phyloP scores from a whole-genome alignment of 1,284 basidiomycete genomes.

The Melampsora larici-populina region DNA sequence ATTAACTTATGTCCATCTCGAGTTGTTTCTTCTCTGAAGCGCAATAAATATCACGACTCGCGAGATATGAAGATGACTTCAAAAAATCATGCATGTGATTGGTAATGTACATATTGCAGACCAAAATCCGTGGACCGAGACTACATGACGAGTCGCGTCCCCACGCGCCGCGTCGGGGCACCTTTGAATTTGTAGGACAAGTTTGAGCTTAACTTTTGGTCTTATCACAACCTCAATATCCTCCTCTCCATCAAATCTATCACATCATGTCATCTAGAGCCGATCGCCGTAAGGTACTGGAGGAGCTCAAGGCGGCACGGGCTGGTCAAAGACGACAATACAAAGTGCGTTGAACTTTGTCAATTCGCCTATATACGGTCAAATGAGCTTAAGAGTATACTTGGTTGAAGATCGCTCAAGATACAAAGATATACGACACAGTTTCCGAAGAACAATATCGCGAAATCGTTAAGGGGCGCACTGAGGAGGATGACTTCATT shows the following conservation, averaged over 20 bases:
- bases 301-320: slow-evolving; percentile 57
- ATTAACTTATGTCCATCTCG: too few relatives aligned
- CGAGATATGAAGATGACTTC: too few relatives aligned
- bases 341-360: slow-evolving; percentile 54
- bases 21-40: too few relatives aligned
- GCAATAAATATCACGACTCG: too few relatives aligned
- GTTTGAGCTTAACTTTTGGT: too few relatives aligned
- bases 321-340: slow-evolving; percentile 57
- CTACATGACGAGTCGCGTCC: too few relatives aligned
- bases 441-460: slow-evolving; percentile 89
- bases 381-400: not conserved
- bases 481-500: slow-evolving; percentile 91
- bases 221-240: not conserved
- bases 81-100: too few relatives aligned
- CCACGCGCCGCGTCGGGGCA: too few relatives aligned
- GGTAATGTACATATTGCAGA: too few relatives aligned
- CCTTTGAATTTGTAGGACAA: too few relatives aligned
- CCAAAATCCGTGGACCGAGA: too few relatives aligned
- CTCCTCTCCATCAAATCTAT: not conserved
- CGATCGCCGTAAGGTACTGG: slow-evolving; percentile 50
- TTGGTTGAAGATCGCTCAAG: slow-evolving; percentile 59
- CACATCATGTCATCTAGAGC: not conserved
- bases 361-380: not conserved
- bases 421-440: slow-evolving; percentile 79
- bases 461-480: slow-evolving; percentile 74